Evolutionary conservation across 139 green algal genomes (phyloP).

Genomic region (Ulvella scutata): DNA sequence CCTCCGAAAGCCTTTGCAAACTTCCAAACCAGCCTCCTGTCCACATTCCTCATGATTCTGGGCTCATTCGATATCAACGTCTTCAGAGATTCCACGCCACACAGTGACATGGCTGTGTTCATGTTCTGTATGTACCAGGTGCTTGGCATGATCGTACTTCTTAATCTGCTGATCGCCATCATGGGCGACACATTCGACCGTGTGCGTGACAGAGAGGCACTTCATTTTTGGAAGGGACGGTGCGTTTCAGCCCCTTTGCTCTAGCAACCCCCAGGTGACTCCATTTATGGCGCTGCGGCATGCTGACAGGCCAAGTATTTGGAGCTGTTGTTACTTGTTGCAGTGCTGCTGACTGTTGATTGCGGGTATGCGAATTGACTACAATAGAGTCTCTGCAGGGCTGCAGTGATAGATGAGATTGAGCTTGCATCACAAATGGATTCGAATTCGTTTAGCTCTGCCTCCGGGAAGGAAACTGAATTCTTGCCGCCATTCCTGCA

Average conservation of each 20-base stretch:
- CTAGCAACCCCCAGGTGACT: background rate
- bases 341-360: too few relatives aligned
- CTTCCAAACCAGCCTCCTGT: background rate
- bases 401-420: background rate
- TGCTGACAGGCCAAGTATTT: background rate
- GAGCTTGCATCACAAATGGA: background rate
- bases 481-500: background rate
- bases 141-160: background rate
- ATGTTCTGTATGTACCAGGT: constrained; percentile 1
- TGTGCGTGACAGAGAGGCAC: background rate
- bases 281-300: background rate
- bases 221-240: background rate
- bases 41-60: background rate
- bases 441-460: background rate
- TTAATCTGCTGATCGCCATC: background rate
- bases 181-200: background rate
- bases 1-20: background rate
- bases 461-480: background rate
- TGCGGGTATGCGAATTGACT: background rate
- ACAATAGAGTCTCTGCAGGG: background rate
- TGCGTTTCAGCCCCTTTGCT: background rate
- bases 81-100: background rate
- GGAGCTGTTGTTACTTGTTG: too few relatives aligned
- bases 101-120: background rate
- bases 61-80: background rate